These are phyloP conservation scores for Starmera dryadoides DNA, from an alignment of 805 yeast species.

Conservation along the genomic window DNA sequence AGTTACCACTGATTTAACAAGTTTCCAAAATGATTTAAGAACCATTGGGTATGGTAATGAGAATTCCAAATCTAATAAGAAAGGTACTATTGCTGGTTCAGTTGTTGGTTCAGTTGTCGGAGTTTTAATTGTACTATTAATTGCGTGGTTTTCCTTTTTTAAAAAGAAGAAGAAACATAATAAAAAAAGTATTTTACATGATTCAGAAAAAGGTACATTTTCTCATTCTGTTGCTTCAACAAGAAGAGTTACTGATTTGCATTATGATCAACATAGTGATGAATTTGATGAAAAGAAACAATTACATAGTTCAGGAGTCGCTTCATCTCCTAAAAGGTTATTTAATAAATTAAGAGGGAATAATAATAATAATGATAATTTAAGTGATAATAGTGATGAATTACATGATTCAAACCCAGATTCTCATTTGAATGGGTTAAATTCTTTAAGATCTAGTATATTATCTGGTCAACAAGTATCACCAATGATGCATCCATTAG, in stretches of 20 bases:
- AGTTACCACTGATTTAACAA: not conserved
- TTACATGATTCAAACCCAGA: too few relatives aligned
- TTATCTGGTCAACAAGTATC: not conserved
- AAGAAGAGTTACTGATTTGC: slow-evolving; percentile 6
- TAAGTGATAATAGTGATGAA: too few relatives aligned
- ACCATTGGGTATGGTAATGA: not conserved
- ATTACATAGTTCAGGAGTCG: too few relatives aligned
- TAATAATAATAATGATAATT: too few relatives aligned
- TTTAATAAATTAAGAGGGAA: too few relatives aligned
- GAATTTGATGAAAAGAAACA: too few relatives aligned
- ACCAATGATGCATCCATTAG: too few relatives aligned
- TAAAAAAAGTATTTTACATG: not conserved
- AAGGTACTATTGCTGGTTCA: slow-evolving; percentile 18
- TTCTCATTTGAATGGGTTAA: not conserved
- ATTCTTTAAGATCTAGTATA: not conserved
- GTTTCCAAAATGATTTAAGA: slow-evolving; percentile 5
- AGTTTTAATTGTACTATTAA: slow-evolving; percentile 5
- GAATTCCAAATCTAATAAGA: not conserved
- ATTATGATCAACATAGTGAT: too few relatives aligned
- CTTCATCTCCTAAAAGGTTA: too few relatives aligned
- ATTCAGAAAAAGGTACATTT: slow-evolving; percentile 14
- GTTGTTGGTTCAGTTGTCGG: slow-evolving; percentile 20
- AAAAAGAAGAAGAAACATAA: too few relatives aligned
- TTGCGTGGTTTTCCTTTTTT: slow-evolving; percentile 10
- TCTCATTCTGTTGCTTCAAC: slow-evolving; percentile 20